These are phyloP conservation scores for Solanum clarkiae DNA, from an alignment of 257 asterid genomes.

Conservation along the genomic window DNA sequence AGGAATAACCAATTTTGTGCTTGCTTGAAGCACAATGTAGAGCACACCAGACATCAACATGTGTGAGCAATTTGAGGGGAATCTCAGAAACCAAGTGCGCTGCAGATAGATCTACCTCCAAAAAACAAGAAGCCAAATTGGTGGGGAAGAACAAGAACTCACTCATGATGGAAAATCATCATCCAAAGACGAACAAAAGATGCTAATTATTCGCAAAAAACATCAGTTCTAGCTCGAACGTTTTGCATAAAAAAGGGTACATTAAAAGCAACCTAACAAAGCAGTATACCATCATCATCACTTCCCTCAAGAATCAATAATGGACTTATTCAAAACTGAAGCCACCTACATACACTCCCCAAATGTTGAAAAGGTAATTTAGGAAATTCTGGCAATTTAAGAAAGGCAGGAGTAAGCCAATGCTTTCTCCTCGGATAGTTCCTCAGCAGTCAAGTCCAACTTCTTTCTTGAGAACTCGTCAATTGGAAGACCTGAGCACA, in stretches of 20 bases:
- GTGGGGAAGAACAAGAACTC: not conserved
- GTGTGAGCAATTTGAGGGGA: not conserved
- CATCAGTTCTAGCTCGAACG: not conserved
- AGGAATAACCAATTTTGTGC: not conserved
- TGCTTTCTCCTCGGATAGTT: slow-evolving; percentile 81
- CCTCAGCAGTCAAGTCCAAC: slow-evolving; percentile 68
- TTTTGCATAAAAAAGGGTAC: not conserved
- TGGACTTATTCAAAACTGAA: slow-evolving; percentile 25
- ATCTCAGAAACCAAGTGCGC: not conserved
- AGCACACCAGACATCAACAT: not conserved
- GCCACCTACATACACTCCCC: slow-evolving; percentile 7
- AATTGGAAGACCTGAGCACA: slow-evolving; percentile 52
- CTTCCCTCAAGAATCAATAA: slow-evolving; percentile 9
- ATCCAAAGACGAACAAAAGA: not conserved
- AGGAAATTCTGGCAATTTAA: slow-evolving; percentile 3
- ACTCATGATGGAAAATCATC: not conserved
- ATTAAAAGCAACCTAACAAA: not conserved
- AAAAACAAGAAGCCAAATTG: not conserved
- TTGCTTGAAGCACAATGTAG: not conserved
- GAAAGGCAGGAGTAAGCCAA: slow-evolving; percentile 82
- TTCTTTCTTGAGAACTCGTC: slow-evolving; percentile 76
- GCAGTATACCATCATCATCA: slow-evolving; percentile 2
- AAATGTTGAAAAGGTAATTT: not conserved
- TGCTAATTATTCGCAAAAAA: not conserved
- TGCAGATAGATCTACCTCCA: no score